Evolutionary conservation across 164 flowering plant genomes (phyloP).

Genomic region (Malania oleifera): DNA sequence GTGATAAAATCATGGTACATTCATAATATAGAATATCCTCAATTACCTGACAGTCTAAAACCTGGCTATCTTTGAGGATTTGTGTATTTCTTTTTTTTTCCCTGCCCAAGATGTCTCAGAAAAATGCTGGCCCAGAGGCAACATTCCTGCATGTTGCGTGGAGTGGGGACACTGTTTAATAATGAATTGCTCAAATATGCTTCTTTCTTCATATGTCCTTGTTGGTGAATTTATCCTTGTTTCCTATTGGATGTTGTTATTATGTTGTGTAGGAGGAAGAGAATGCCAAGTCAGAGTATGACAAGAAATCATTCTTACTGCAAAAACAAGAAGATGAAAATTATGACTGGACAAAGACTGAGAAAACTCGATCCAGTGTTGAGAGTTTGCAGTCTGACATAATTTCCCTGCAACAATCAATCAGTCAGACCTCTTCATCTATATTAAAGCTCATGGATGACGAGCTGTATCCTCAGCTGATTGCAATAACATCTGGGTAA

Average conservation of each 20-base stretch:
- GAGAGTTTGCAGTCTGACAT: conserved; percentile 60
- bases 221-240: neutral
- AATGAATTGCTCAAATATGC: neutral
- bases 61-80: no score
- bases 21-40: no score
- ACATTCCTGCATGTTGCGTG: neutral
- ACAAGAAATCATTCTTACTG: conserved; percentile 49
- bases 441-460: conserved; percentile 52
- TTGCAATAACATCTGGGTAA: conserved; percentile 69
- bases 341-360: conserved; percentile 50
- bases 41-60: no score
- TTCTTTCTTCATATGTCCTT: neutral
- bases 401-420: conserved; percentile 45
- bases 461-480: conserved; percentile 73
- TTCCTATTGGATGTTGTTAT: neutral
- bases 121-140: neutral
- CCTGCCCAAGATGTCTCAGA: no score
- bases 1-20: no score
- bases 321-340: conserved; percentile 59
- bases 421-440: conserved; percentile 39
- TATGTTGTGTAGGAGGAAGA: conserved; percentile 57
- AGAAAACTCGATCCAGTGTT: conserved; percentile 46
- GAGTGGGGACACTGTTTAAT: no score
- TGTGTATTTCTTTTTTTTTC: no score
- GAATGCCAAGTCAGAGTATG: conserved; percentile 47